Percentiles rank a stretch among this genome's conserved stretches.
These are phyloP conservation scores for Ophiostoma populinum DNA, from an alignment of 2,329 filamentous ascomycete species.

Conservation along the genomic window DNA sequence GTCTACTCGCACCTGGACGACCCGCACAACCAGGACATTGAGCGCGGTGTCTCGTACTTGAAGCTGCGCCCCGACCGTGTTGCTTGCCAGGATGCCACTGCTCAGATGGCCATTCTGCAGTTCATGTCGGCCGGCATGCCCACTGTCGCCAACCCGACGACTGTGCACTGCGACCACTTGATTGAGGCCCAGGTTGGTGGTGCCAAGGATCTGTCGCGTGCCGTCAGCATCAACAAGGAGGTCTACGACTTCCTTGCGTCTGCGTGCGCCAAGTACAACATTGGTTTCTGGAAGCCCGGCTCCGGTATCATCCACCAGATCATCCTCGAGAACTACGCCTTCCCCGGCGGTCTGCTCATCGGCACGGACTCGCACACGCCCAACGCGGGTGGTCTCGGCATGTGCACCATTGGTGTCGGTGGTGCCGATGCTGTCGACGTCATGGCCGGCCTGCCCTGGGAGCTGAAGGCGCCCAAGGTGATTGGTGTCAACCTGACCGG, in stretches of 20 bases:
- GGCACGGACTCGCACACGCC: constrained; percentile 94
- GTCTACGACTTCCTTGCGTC: constrained; percentile 94
- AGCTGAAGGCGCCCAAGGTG: constrained; percentile 92
- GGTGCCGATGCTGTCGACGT: constrained; percentile 98
- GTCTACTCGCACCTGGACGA: constrained; percentile 98
- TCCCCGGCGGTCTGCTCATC: constrained; percentile 94
- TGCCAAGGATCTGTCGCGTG: constrained; percentile 80
- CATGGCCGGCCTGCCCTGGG: constrained; percentile 94
- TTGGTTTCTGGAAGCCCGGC: constrained; percentile 97
- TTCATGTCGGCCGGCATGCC: constrained; percentile 99
- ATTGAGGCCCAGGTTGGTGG: constrained; percentile 95
- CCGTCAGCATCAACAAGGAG: constrained; percentile 92
- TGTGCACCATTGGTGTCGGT: constrained; percentile 84
- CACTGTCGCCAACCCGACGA: constrained; percentile 81
- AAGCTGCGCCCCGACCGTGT: constrained; percentile 95
- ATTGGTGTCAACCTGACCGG: constrained; percentile 95
- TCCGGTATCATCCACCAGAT: constrained; percentile 99
- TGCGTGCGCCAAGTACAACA: constrained; percentile 97
- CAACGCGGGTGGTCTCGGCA: constrained; percentile 90
- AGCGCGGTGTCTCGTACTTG: constrained; percentile 89
- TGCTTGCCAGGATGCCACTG: constrained; percentile 97
- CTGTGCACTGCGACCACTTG: constrained; percentile 97
- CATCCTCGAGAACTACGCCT: constrained; percentile 95
- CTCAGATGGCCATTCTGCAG: constrained; percentile 98
- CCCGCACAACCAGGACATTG: constrained; percentile 86